phyloP scores from a whole-genome alignment of 2,329 filamentous ascomycete genomes.

The Phaeosphaeria sp. region DNA sequence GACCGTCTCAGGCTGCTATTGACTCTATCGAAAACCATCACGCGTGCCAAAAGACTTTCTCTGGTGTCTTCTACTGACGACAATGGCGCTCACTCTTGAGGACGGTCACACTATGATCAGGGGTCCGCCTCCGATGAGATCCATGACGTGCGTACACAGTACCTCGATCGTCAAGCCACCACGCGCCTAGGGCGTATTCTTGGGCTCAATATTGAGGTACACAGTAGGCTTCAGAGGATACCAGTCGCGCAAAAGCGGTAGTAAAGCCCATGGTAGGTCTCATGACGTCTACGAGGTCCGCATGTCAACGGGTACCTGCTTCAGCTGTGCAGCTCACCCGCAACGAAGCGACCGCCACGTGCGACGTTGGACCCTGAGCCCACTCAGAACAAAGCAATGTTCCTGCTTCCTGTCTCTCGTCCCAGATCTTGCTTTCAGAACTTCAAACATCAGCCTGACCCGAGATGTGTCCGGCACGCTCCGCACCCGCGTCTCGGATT shows the following conservation, averaged over 20 bases:
- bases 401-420: not conserved
- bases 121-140: not conserved
- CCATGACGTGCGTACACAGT: not conserved
- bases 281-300: not conserved
- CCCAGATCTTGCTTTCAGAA: not conserved
- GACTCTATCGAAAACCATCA: conserved; percentile 2
- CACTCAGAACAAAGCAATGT: not conserved
- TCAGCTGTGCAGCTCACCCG: not conserved
- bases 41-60: conserved; percentile 1
- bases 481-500: conserved; percentile 3
- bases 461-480: not conserved
- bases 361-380: conserved; percentile 1
- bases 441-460: not conserved
- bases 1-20: not conserved
- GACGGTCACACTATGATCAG: not conserved
- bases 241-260: not conserved
- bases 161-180: not conserved
- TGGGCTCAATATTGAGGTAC: not conserved
- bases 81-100: not conserved
- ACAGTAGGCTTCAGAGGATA: not conserved
- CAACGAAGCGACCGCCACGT: not conserved
- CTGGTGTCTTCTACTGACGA: not conserved
- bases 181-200: not conserved
- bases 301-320: conserved; percentile 1
- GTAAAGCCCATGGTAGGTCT: not conserved